phyloP scores from a whole-genome alignment of 768 basidiomycete species.

The Kwoniella bestiolae region DNA sequence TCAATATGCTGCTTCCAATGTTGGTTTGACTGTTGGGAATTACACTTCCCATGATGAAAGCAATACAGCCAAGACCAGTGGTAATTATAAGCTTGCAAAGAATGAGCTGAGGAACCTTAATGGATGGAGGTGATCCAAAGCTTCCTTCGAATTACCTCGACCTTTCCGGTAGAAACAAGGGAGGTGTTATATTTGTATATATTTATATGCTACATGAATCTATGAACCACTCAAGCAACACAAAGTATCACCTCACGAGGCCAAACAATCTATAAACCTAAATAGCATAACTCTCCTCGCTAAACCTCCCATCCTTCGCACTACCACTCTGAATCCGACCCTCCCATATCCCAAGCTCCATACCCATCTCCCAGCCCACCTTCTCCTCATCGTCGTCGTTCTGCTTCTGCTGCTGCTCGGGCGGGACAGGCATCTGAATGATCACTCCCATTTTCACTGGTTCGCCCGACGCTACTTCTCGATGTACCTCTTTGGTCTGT shows the following conservation, averaged over 20 bases:
- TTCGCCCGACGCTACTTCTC: constrained; percentile 26
- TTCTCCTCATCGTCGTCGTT: constrained; percentile 29
- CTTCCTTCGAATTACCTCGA: too few relatives aligned
- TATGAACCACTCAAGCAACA: too few relatives aligned
- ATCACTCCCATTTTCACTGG: constrained; percentile 37
- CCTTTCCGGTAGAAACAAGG: too few relatives aligned
- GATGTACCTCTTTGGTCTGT: constrained; percentile 20
- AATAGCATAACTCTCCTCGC: background rate
- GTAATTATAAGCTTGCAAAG: too few relatives aligned
- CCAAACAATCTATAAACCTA: background rate
- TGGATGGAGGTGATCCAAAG: too few relatives aligned
- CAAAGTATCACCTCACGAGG: background rate
- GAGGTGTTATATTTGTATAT: too few relatives aligned
- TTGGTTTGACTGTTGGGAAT: too few relatives aligned
- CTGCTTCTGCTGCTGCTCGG: constrained; percentile 4
- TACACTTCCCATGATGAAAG: too few relatives aligned
- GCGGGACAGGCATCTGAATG: constrained; percentile 40
- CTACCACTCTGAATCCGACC: constrained; percentile 18
- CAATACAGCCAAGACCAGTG: too few relatives aligned
- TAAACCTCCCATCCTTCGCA: background rate
- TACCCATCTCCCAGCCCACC: constrained; percentile 46
- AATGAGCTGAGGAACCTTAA: too few relatives aligned
- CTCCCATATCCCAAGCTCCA: constrained; percentile 51
- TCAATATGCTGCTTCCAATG: too few relatives aligned
- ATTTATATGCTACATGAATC: too few relatives aligned